A percentile compares a stretch with the other conserved stretches of the same genome.
phyloP scores from a whole-genome alignment of 163 green algal species.

The Prototheca cutis region DNA sequence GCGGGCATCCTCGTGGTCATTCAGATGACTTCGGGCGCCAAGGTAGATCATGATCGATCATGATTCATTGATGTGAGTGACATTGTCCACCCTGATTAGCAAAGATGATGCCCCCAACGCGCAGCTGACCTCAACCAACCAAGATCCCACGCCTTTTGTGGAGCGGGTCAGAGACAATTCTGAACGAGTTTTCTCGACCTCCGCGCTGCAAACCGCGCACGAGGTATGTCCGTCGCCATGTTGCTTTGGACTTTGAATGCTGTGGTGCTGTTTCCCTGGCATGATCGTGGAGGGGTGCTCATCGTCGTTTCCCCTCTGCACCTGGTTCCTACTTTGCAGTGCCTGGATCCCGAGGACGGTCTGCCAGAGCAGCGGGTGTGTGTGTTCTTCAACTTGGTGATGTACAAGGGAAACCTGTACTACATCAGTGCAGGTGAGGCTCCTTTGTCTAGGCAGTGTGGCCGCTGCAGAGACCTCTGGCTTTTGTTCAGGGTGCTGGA shows the following conservation, averaged over 20 bases:
- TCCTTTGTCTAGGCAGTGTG: no score
- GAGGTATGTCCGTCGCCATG: not conserved
- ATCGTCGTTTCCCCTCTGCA: no score
- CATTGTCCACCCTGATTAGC: not conserved
- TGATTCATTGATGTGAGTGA: not conserved
- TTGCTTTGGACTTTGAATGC: not conserved
- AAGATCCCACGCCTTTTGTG: no score
- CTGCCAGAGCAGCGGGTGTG: conserved; percentile 15
- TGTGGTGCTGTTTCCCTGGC: not conserved
- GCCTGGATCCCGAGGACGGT: conserved; percentile 5
- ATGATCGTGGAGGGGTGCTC: no score
- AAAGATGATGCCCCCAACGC: not conserved
- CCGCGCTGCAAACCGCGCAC: not conserved
- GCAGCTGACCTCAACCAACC: no score
- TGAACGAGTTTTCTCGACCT: not conserved
- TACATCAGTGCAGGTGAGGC: conserved; percentile 10
- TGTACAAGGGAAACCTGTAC: conserved; percentile 5
- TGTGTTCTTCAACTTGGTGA: conserved; percentile 10
- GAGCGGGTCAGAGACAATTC: not conserved
- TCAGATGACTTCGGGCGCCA: not conserved
- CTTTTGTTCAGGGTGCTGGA: not conserved
- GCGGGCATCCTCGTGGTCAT: not conserved
- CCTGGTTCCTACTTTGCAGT: not conserved
- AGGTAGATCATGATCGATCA: not conserved
- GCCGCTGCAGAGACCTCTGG: not conserved